Conservation (phyloP, 345 rosid genomes). For the Eucalyptus polybractea region DNA sequence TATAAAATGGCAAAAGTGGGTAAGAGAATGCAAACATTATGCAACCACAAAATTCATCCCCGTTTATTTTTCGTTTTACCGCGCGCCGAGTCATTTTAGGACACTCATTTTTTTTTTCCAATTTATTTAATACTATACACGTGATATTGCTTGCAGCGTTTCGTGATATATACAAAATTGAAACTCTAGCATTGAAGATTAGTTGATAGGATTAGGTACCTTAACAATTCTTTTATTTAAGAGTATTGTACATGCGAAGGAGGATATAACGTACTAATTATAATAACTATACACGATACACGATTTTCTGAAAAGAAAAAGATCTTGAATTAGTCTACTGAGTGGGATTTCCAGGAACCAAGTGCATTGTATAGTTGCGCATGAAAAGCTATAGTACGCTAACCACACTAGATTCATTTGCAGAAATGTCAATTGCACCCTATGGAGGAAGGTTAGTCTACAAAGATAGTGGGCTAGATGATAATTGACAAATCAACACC, state of each 20-base stretch:
- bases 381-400: neutral
- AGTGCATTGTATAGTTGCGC: neutral
- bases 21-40: neutral
- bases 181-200: neutral
- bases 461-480: neutral
- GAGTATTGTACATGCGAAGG: neutral
- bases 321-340: neutral
- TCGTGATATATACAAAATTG: neutral
- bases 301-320: neutral
- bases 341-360: neutral
- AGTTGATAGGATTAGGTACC: neutral
- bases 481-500: neutral
- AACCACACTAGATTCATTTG: neutral
- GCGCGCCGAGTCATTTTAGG: neutral
- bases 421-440: neutral
- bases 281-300: neutral
- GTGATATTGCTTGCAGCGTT: fast-evolving
- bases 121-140: neutral
- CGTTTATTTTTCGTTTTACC: neutral
- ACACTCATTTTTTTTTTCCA: neutral
- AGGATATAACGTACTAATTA: neutral
- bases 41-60: neutral
- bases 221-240: too few species aligned
- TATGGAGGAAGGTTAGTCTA: neutral
- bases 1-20: neutral